Base-by-base conservation (phyloP, 202 grass and related monocot species). In the Brachypodium distachyon region DNA sequence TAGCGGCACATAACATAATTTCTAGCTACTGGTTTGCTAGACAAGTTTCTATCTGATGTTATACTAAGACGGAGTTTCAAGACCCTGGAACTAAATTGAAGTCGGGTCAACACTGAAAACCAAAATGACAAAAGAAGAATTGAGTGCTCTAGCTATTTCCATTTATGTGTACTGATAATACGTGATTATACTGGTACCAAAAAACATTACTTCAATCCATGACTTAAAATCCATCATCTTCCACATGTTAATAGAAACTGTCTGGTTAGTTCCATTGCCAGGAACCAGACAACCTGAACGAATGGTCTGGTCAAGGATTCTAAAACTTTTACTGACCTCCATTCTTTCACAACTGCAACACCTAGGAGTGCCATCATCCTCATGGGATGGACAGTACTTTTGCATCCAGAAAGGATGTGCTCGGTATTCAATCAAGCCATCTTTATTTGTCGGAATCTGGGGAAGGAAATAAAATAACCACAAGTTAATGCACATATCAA, bases 311-410 rank as follows among this genome's bases (percentile, higher is more conserved):
- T 56, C 73, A 32, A 39, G n/a, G 14, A 18, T 85, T 65, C 37
- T 55, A 83, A 70, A 73, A 83, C 7, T 17, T 74, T 60, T 40
- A 41, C 69, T 80, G 13, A 94, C 92, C 92, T 96, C 92, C 88
- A 96, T 83, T 82, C 92, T 49, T 84, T 96, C 92, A 84, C 92
- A 96, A 78, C 92, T 91, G 86, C 92, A 96, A 49, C 92, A 96
- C 52, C 86, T 86, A 47, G 86, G 92, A 77, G 92, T 96, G 44
- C 77, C 80, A 77, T 92, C 92, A 54, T 86, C 52, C 85, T 92
- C 89, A 61, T 96, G 92, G 42, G 89, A 87, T 61, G 89, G 92
- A 38, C 89, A 96, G 61, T 96, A 96, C 79, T 92, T 89, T 40
- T 91, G 86, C 71, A 79, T 82, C 92, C 92, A 96, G 76, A 92